phyloP scores from a whole-genome alignment of 305 asterid genomes.

The Fraxinus albicans region DNA sequence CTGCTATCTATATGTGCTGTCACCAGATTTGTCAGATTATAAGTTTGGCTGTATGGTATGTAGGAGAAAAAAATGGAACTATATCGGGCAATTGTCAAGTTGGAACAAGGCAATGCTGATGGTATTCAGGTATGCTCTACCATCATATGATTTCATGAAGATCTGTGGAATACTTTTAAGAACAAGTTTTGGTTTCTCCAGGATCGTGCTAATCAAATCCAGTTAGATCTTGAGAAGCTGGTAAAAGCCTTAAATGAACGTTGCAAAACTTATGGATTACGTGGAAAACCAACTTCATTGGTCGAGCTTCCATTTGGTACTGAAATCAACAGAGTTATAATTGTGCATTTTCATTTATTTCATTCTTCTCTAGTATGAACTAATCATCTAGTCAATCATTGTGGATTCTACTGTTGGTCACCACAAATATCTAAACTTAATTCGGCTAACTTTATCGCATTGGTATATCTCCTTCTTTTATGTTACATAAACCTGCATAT shows the following conservation, averaged over 20 bases:
- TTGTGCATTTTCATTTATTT: slow-evolving; percentile 11
- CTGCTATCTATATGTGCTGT: slow-evolving; percentile 10
- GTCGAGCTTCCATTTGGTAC: slow-evolving; percentile 98
- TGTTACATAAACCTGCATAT: neutral
- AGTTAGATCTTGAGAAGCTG: slow-evolving; percentile 77
- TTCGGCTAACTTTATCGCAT: neutral
- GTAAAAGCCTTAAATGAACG: slow-evolving; percentile 83
- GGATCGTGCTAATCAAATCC: slow-evolving; percentile 78
- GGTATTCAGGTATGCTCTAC: slow-evolving; percentile 59
- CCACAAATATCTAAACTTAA: slow-evolving; percentile 7
- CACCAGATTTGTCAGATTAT: slow-evolving; percentile 16
- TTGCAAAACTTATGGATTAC: slow-evolving; percentile 94
- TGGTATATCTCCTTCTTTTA: neutral
- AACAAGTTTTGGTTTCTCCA: slow-evolving; percentile 32
- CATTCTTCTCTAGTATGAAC: slow-evolving; percentile 13
- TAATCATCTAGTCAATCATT: neutral
- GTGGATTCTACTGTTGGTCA: neutral
- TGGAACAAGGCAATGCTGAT: slow-evolving; percentile 78
- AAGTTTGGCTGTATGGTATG: slow-evolving; percentile 22
- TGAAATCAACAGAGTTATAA: slow-evolving; percentile 10
- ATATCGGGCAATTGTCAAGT: slow-evolving; percentile 70
- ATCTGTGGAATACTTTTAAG: slow-evolving; percentile 20
- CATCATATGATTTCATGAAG: slow-evolving; percentile 23
- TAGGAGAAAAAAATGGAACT: slow-evolving; percentile 95
- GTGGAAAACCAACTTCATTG: slow-evolving; percentile 86